phyloP scores from a whole-genome alignment of 2,329 filamentous ascomycete genomes.

The Dothistroma pini region DNA sequence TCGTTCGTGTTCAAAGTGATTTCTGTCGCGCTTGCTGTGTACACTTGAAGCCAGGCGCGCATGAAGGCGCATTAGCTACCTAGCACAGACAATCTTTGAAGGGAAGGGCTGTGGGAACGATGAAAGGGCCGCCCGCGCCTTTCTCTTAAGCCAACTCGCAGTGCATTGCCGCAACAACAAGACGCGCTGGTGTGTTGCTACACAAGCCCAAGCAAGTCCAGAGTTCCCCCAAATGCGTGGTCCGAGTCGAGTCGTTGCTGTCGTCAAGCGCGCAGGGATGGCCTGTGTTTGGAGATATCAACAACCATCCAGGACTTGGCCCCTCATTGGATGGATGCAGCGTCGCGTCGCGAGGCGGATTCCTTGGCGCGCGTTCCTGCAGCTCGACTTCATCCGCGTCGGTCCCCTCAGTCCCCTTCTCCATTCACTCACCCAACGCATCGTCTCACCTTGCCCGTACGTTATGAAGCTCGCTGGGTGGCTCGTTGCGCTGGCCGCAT shows the following conservation, averaged over 20 bases:
- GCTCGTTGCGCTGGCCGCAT: conserved; percentile 4
- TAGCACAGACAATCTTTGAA: not conserved
- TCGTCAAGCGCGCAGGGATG: not conserved
- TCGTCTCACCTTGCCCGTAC: not conserved
- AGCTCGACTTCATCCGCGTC: not conserved
- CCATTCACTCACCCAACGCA: not conserved
- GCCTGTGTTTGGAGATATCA: not conserved
- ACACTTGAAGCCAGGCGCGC: not conserved
- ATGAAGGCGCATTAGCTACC: not conserved
- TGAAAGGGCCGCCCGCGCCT: not conserved
- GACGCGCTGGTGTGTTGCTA: not conserved
- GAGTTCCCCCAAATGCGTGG: not conserved
- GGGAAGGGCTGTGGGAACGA: not conserved
- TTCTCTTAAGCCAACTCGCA: not conserved
- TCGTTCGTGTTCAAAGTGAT: not conserved
- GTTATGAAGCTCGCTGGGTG: conserved; percentile 5
- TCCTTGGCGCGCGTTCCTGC: not conserved
- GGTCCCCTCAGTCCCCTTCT: not conserved
- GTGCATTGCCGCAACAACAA: not conserved
- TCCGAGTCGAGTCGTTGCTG: not conserved
- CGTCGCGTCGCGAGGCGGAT: not conserved
- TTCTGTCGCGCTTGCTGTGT: not conserved
- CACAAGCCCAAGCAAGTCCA: not conserved
- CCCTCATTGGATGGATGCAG: not conserved
- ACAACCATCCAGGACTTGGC: not conserved